These are phyloP conservation scores for Salix viminalis DNA, from an alignment of 345 rosid genomes.

Conservation along the genomic window DNA sequence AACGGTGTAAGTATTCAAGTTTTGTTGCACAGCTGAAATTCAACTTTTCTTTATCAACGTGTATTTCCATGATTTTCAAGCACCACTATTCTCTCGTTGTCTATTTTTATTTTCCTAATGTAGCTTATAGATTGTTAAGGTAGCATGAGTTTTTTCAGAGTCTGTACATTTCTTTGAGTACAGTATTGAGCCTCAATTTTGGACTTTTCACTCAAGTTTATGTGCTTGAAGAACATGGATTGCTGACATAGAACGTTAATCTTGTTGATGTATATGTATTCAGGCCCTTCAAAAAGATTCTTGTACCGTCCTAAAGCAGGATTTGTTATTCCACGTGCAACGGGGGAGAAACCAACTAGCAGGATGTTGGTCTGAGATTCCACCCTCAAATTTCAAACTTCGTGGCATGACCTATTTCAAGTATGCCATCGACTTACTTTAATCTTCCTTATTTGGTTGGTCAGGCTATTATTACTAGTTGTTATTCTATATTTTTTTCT, in stretches of 20 bases:
- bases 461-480: neutral
- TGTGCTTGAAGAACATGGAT: neutral
- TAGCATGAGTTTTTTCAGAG: neutral
- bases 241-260: neutral
- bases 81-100: neutral
- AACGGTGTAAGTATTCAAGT: conserved; percentile 41
- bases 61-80: neutral
- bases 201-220: neutral
- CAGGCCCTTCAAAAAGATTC: conserved; percentile 59
- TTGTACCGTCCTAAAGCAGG: conserved; percentile 62
- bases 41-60: neutral
- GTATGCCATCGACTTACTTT: conserved; percentile 31
- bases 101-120: neutral
- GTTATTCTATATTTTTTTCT: conserved; percentile 1
- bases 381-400: conserved; percentile 66
- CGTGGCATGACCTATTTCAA: conserved; percentile 62
- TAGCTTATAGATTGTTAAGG: neutral
- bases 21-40: neutral
- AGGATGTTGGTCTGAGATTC: conserved; percentile 64
- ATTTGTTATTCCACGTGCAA: conserved; percentile 37
- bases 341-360: conserved; percentile 39
- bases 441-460: neutral
- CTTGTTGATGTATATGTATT: neutral
- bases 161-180: neutral
- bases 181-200: neutral